phyloP scores from a whole-genome alignment of 139 green algal species.

The Chlorella sp. region DNA sequence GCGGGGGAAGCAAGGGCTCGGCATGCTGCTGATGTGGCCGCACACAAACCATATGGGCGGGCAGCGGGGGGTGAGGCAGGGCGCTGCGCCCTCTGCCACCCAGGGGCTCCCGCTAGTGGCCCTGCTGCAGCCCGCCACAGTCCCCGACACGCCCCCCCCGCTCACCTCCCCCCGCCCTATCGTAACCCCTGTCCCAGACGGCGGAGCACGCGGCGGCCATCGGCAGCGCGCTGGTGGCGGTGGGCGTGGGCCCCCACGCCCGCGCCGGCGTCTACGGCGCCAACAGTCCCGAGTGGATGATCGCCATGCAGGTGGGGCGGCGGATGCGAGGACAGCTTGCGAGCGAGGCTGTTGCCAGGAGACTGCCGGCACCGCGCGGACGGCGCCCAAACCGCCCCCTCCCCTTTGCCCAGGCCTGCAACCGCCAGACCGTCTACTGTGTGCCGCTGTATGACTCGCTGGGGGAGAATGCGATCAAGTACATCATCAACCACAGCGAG shows the following conservation, averaged over 20 bases:
- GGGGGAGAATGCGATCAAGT: conserved; percentile 90
- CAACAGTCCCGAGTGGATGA: conserved; percentile 94
- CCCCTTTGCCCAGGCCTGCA: conserved; percentile 79
- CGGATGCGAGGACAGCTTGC: background rate
- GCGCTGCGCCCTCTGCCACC: too few relatives aligned
- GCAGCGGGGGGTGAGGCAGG: too few relatives aligned
- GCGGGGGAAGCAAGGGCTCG: too few relatives aligned
- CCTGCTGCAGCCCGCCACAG: too few relatives aligned
- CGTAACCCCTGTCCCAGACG: too few relatives aligned
- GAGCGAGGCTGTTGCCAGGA: too few relatives aligned
- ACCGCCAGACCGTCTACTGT: conserved; percentile 80
- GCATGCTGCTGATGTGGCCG: too few relatives aligned
- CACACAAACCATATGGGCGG: too few relatives aligned
- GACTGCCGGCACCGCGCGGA: too few relatives aligned
- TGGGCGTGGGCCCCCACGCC: conserved; percentile 43
- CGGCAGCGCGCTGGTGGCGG: conserved; percentile 39
- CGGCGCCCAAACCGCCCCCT: background rate
- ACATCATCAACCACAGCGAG: conserved; percentile 88
- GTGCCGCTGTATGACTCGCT: conserved; percentile 97
- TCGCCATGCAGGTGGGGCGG: conserved; percentile 81
- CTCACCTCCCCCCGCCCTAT: conserved; percentile 51
- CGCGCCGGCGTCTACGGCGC: conserved; percentile 72
- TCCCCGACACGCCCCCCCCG: too few relatives aligned
- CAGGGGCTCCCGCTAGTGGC: too few relatives aligned
- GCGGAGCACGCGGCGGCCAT: conserved; percentile 33